phyloP scores from a whole-genome alignment of 2,329 filamentous ascomycete genomes.

The Colletotrichum sp. region DNA sequence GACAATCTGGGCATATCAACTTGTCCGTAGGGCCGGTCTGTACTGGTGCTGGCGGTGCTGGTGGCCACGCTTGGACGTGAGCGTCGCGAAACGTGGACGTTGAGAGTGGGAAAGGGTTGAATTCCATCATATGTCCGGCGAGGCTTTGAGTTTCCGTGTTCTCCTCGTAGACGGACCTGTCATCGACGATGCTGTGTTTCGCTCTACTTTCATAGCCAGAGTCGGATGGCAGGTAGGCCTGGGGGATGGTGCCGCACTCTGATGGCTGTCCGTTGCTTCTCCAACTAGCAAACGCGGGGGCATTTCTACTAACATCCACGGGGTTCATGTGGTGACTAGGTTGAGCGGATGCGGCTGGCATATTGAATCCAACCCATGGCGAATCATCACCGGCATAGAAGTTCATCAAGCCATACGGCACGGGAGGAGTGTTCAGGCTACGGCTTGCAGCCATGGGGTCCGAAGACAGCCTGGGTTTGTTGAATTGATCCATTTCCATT shows the following conservation, averaged over 20 bases:
- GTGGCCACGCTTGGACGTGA: not conserved
- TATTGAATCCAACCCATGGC: conserved; percentile 46
- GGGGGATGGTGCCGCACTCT: conserved; percentile 42
- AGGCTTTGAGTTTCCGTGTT: conserved; percentile 44
- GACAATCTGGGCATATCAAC: conserved; percentile 45
- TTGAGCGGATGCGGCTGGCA: conserved; percentile 30
- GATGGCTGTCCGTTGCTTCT: conserved; percentile 35
- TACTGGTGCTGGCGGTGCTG: not conserved
- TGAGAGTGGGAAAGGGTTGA: conserved; percentile 12
- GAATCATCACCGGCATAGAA: conserved; percentile 45
- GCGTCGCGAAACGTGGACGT: not conserved
- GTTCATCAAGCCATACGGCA: conserved; percentile 28
- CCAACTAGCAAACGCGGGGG: conserved; percentile 37
- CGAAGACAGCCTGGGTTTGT: not conserved
- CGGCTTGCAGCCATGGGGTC: not conserved
- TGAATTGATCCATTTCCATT: not conserved
- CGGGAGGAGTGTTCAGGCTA: conserved; percentile 15
- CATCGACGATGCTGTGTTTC: conserved; percentile 47
- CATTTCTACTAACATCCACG: conserved; percentile 26
- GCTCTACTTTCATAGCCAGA: conserved; percentile 53
- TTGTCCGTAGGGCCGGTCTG: conserved; percentile 18
- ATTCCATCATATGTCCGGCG: conserved; percentile 37
- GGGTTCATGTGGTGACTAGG: conserved; percentile 32
- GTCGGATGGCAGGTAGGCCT: conserved; percentile 40
- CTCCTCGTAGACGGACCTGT: conserved; percentile 49